phyloP scores from a whole-genome alignment of 2,329 filamentous ascomycete genomes.

The Pseudogymnoascus sp. region DNA sequence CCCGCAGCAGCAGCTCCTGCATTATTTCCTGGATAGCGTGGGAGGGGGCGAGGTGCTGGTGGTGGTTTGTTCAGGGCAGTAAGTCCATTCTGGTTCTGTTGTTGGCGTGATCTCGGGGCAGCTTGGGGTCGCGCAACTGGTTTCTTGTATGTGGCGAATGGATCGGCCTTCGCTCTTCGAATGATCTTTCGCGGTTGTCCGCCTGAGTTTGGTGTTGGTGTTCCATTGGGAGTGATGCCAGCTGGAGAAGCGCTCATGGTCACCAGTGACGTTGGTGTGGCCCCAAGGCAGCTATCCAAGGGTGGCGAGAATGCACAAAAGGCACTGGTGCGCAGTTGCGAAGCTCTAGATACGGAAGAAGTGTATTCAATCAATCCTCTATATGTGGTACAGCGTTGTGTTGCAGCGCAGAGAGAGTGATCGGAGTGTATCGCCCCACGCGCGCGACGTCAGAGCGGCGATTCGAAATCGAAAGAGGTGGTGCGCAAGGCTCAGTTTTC shows the following conservation, averaged over 20 bases:
- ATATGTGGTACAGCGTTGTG: not conserved
- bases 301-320: not conserved
- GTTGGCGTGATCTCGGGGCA: conserved; percentile 10
- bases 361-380: not conserved
- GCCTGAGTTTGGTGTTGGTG: conserved; percentile 39
- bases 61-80: conserved; percentile 10
- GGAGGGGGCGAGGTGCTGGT: conserved; percentile 14
- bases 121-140: conserved; percentile 32
- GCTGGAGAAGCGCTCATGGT: conserved; percentile 37
- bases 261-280: not conserved
- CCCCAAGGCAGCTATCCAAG: not conserved
- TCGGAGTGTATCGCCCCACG: not conserved
- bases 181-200: conserved; percentile 36
- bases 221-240: conserved; percentile 36
- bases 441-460: conserved; percentile 1
- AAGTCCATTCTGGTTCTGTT: conserved; percentile 16
- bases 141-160: conserved; percentile 56
- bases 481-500: not conserved
- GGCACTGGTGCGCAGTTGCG: not conserved
- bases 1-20: conserved; percentile 10
- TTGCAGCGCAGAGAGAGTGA: not conserved
- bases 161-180: conserved; percentile 49
- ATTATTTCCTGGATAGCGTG: conserved; percentile 9
- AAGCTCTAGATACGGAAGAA: not conserved
- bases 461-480: not conserved